phyloP scores from a whole-genome alignment of 78 protist genomes.

The Creolimax fragrantissima region DNA sequence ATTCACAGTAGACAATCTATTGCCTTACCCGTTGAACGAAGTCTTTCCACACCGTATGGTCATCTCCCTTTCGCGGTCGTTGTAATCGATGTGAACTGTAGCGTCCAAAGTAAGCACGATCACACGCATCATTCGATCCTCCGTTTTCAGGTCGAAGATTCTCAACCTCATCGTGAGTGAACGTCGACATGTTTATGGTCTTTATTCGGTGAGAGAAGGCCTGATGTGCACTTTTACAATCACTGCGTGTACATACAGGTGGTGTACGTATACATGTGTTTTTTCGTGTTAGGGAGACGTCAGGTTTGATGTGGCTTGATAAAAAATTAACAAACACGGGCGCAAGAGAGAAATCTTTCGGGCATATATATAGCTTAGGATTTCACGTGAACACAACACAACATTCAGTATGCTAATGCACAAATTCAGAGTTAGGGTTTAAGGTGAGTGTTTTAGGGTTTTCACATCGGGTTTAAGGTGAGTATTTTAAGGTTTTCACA shows the following conservation, averaged over 20 bases:
- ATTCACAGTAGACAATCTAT: neutral
- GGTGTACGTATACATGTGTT: neutral
- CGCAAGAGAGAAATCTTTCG: neutral
- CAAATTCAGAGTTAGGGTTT: too few species aligned
- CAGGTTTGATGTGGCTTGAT: neutral
- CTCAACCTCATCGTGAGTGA: neutral
- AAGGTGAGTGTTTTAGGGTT: too few species aligned
- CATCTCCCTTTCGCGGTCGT: neutral
- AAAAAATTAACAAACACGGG: neutral
- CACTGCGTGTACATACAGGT: neutral
- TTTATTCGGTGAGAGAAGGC: neutral
- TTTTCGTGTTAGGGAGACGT: neutral
- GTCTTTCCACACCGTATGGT: neutral
- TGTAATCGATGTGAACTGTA: neutral
- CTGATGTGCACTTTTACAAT: constrained; percentile 1
- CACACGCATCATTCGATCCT: neutral
- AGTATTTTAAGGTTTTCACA: too few species aligned
- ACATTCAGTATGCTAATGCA: too few species aligned
- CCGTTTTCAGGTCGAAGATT: neutral
- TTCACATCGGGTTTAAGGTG: too few species aligned
- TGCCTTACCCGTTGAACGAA: neutral
- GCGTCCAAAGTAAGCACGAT: neutral
- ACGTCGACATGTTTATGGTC: constrained; percentile 1
- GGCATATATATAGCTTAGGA: neutral
- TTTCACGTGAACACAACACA: neutral